A percentile compares a stretch with the other conserved stretches of the same genome.
Evolutionary conservation across 257 asterid genomes (phyloP).

Genomic region (Verbena officinalis): DNA sequence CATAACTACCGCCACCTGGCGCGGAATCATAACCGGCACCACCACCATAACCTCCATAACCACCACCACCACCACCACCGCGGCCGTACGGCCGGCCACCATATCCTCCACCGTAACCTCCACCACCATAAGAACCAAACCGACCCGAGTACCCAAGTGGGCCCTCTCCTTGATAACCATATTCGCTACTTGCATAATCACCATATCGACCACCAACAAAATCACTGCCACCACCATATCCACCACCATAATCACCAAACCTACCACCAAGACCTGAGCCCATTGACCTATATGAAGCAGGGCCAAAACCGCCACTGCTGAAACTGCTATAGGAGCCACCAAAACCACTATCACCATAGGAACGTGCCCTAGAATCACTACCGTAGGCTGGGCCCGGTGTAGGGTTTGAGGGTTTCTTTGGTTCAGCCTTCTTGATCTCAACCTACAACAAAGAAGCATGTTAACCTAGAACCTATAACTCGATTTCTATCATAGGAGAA

Average conservation of each 20-base stretch:
- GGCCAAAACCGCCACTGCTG: conserved; percentile 83
- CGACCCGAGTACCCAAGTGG: conserved; percentile 80
- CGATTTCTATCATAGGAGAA: conserved; percentile 27
- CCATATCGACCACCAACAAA: conserved; percentile 84
- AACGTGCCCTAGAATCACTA: conserved; percentile 94
- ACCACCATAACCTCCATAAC: conserved; percentile 65
- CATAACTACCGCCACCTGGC: conserved; percentile 70
- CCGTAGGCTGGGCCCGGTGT: conserved; percentile 77
- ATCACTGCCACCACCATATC: conserved; percentile 68
- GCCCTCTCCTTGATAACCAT: conserved; percentile 77
- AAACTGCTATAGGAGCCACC: conserved; percentile 65
- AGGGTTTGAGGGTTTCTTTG: conserved; percentile 99
- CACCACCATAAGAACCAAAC: conserved; percentile 78
- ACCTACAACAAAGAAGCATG: conserved; percentile 99
- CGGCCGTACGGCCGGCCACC: conserved; percentile 77
- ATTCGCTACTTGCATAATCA: conserved; percentile 73
- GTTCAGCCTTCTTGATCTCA: conserved; percentile 99
- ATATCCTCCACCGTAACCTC: conserved; percentile 69
- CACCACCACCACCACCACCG: conserved; percentile 75
- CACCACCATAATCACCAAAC: conserved; percentile 84
- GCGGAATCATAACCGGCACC: conserved; percentile 85
- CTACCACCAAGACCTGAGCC: conserved; percentile 82
- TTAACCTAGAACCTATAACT: conserved; percentile 71
- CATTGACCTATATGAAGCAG: conserved; percentile 88
- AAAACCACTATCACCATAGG: conserved; percentile 76